Percentiles rank a stretch among this genome's conserved stretches.
Conservation (phyloP, 2,329 filamentous ascomycete genomes). For the Scedosporium apiospermum region DNA sequence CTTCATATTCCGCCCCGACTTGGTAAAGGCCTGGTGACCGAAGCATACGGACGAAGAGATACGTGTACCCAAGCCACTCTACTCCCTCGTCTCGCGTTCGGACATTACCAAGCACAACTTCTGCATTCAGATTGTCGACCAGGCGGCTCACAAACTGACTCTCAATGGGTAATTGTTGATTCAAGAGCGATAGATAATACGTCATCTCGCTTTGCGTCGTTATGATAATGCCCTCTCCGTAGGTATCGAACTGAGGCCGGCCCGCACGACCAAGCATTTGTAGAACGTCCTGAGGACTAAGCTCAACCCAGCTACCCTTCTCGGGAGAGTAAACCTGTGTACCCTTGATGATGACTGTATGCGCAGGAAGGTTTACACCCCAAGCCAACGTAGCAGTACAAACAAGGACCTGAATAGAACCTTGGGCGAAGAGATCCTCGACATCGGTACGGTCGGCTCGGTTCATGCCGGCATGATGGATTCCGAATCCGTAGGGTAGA, state of each 20-base stretch:
- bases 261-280: constrained; percentile 98
- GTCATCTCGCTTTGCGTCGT: constrained; percentile 92
- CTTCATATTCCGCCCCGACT: constrained; percentile 90
- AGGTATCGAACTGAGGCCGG: constrained; percentile 92
- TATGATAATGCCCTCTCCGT: constrained; percentile 97
- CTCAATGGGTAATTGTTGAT: constrained; percentile 95
- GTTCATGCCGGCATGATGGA: constrained; percentile 96
- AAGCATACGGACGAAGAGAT: constrained; percentile 95
- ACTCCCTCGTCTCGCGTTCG: constrained; percentile 88
- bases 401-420: constrained; percentile 87
- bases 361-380: constrained; percentile 96
- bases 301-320: constrained; percentile 96
- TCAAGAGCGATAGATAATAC: constrained; percentile 92
- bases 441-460: constrained; percentile 91
- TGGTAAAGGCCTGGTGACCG: constrained; percentile 91
- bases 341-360: constrained; percentile 98
- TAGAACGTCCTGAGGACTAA: constrained; percentile 93
- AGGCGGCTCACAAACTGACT: constrained; percentile 90
- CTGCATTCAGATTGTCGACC: constrained; percentile 92
- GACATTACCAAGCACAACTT: constrained; percentile 89
- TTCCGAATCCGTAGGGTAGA: constrained; percentile 92
- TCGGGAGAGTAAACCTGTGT: constrained; percentile 97
- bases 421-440: constrained; percentile 86
- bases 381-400: constrained; percentile 97
- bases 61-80: constrained; percentile 98